phyloP scores from a whole-genome alignment of 768 basidiomycete species.

The Trametes cinnabarina region DNA sequence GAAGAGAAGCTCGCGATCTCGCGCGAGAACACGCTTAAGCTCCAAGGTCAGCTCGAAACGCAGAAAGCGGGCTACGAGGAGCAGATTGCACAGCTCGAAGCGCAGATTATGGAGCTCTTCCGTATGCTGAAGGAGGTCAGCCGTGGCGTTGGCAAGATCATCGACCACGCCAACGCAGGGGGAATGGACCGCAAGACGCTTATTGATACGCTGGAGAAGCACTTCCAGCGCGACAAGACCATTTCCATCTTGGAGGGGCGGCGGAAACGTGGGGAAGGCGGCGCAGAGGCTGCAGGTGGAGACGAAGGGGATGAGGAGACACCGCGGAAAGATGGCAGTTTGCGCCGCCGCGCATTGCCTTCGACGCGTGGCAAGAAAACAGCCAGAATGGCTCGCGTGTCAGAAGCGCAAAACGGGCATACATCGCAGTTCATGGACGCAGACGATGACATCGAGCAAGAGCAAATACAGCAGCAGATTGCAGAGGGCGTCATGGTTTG shows the following conservation, averaged over 20 bases:
- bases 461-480: conserved; percentile 85
- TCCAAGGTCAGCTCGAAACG: conserved; percentile 74
- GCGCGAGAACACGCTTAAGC: conserved; percentile 69
- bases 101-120: conserved; percentile 92
- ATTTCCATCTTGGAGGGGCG: conserved; percentile 84
- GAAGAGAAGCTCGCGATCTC: conserved; percentile 81
- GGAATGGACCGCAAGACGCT: conserved; percentile 79
- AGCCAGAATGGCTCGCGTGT: conserved; percentile 36
- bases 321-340: conserved; percentile 56
- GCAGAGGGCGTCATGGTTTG: conserved; percentile 72
- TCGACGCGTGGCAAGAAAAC: conserved; percentile 34
- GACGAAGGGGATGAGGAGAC: conserved; percentile 52
- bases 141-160: conserved; percentile 69
- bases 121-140: conserved; percentile 88
- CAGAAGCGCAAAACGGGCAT: conserved; percentile 45
- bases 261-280: conserved; percentile 35
- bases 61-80: conserved; percentile 83
- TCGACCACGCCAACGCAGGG: conserved; percentile 50
- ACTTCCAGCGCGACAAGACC: conserved; percentile 80
- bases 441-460: conserved; percentile 76
- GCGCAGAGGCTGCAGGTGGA: conserved; percentile 34
- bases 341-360: conserved; percentile 35
- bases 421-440: conserved; percentile 89
- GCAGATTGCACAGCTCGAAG: conserved; percentile 82
- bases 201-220: conserved; percentile 75